These are phyloP conservation scores for Leccinum truebloodii DNA, from an alignment of 768 basidiomycete genomes.

Conservation along the genomic window DNA sequence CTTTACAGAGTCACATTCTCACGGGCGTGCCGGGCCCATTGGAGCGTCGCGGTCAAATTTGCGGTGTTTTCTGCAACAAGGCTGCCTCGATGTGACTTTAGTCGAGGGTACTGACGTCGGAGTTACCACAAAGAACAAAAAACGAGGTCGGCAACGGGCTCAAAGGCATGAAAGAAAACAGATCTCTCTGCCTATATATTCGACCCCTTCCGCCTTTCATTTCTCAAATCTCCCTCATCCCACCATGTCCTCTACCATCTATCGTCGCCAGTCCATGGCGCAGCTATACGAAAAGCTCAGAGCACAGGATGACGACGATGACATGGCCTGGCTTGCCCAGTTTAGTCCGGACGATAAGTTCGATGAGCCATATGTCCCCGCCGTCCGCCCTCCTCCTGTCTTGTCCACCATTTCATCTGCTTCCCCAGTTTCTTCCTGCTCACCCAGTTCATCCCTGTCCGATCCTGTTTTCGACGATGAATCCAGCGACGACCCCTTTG, in stretches of 20 bases:
- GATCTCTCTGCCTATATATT: slow-evolving; percentile 34
- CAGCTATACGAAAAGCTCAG: slow-evolving; percentile 37
- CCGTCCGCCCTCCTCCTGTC: slow-evolving; percentile 18
- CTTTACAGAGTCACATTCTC: slow-evolving; percentile 33
- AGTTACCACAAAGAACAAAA: slow-evolving; percentile 42
- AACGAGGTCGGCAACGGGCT: slow-evolving; percentile 42
- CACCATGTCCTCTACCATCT: slow-evolving; percentile 33
- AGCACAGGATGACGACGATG: slow-evolving; percentile 37
- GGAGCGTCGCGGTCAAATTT: slow-evolving; percentile 19
- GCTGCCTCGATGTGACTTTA: slow-evolving; percentile 38
- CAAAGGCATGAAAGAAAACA: slow-evolving; percentile 41
- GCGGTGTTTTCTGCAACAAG: slow-evolving; percentile 30
- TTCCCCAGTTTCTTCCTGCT: slow-evolving; percentile 27
- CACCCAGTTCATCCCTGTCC: slow-evolving; percentile 23
- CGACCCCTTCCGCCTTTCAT: slow-evolving; percentile 18
- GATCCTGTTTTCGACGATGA: slow-evolving; percentile 24
- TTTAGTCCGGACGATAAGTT: slow-evolving; percentile 36
- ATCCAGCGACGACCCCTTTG: slow-evolving; percentile 25
- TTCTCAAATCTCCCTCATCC: slow-evolving; percentile 13
- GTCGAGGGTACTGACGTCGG: slow-evolving; percentile 37
- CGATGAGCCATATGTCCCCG: slow-evolving; percentile 26
- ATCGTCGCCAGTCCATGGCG: slow-evolving; percentile 38
- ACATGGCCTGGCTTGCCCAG: slow-evolving; percentile 38
- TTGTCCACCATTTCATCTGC: slow-evolving; percentile 32
- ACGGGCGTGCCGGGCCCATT: slow-evolving; percentile 21